phyloP scores from a whole-genome alignment of 2,329 filamentous ascomycete species.

The Beauveria pseudobassiana region DNA sequence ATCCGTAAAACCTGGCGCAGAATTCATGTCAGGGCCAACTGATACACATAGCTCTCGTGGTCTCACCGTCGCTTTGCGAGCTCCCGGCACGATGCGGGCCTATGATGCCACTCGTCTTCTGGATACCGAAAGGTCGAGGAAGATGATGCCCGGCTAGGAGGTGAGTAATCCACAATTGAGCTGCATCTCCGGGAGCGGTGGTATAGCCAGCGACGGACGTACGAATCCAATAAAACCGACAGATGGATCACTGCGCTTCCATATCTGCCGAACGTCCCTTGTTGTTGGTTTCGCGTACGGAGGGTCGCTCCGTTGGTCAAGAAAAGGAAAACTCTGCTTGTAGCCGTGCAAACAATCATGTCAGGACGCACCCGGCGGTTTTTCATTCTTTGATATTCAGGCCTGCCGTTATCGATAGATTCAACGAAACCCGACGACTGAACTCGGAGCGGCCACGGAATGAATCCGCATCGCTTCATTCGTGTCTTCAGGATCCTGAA shows the following conservation, averaged over 20 bases:
- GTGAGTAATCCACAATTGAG: conserved; percentile 35
- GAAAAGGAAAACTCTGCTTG: conserved; percentile 32
- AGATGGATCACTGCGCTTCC: conserved; percentile 29
- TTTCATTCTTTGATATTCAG: conserved; percentile 24
- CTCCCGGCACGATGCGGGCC: background rate
- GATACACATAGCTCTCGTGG: background rate
- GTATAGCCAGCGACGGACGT: conserved; percentile 36
- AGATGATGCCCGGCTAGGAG: conserved; percentile 21
- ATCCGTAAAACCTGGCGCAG: background rate
- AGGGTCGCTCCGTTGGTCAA: conserved; percentile 16
- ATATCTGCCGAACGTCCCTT: conserved; percentile 43
- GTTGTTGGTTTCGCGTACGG: conserved; percentile 36
- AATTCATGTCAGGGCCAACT: background rate
- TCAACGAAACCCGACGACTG: conserved; percentile 24
- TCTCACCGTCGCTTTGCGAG: background rate
- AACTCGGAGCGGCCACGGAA: conserved; percentile 34
- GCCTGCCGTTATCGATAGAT: conserved; percentile 26
- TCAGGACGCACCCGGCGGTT: conserved; percentile 28
- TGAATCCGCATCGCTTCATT: conserved; percentile 28
- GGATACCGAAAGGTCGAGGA: conserved; percentile 15
- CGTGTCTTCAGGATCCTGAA: conserved; percentile 28
- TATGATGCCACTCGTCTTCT: background rate
- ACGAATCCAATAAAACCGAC: conserved; percentile 40
- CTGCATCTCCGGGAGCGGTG: conserved; percentile 39
- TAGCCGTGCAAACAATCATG: conserved; percentile 39